Evolutionary conservation across 2,329 filamentous ascomycete species (phyloP), one percentile per base, ranked within the genome.

Genomic region (Periconia sp.): DNA sequence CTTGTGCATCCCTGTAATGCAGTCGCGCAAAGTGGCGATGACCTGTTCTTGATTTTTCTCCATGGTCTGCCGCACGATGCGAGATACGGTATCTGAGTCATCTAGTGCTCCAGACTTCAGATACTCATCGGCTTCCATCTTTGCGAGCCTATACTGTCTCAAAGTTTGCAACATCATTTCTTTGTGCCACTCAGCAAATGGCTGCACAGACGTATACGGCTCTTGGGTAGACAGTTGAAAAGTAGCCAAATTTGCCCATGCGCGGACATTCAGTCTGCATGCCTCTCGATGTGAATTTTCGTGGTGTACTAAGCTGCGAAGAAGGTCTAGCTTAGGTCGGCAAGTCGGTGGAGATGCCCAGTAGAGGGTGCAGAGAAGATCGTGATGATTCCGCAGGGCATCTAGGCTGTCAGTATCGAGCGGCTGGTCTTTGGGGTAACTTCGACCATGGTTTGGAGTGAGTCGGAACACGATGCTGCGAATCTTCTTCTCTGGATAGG

Each of bases 381-480:
- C 81, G 50, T 84, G 81, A 45, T 85, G 81, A 51, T 85, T 85
- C 34, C 80, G 75, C 32, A 85, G 65, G 1, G 82, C 80, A 37
- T 80, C 75, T 10, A 85, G 65, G 49, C 81, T 81, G 42, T 76
- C 72, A 39, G 77, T 72, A 21, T 71, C 72, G 11, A 85, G 60
- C 4, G 73, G 65, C 45, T 79, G 70, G 19, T 85, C 82, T 56
- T 84, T 85, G 2, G 75, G 79, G 59, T 83, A 82, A 5, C 69
- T 75, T n/a, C 81, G 77, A 4, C 79, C 80, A 57, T 84, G 81
- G 43, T 83, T 84, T 3, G 82, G 82, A 22, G 83, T 72, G 17
- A 80, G 72, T 17, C 82, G 76, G 71, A 78, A 83, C 4, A 78
- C 75, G 40, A 82, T 75, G 43, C 79, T 79, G 12, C 74, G 73